Conservation (phyloP, 176 grass and related monocot species). For the Melocanna baccifera region DNA sequence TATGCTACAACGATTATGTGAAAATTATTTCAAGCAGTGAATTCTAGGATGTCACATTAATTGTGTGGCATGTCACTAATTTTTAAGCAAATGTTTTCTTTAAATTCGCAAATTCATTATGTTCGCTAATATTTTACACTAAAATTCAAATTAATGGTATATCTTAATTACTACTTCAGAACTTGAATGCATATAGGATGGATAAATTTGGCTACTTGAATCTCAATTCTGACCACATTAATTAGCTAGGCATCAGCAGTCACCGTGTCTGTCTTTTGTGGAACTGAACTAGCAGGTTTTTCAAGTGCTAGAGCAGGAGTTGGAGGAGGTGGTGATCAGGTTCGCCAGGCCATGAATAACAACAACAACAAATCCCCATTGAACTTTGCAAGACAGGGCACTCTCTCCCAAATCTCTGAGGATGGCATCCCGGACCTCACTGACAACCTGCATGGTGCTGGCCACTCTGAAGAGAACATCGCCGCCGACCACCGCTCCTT, state of each 20-base stretch:
- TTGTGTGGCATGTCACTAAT: not conserved
- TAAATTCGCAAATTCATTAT: not conserved
- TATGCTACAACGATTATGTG: not conserved
- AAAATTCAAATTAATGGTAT: not conserved
- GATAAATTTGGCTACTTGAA: not conserved
- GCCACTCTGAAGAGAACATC: slow-evolving; percentile 33
- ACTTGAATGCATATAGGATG: not conserved
- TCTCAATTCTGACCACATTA: not conserved
- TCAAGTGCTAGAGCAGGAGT: slow-evolving; percentile 24
- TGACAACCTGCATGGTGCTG: slow-evolving; percentile 26
- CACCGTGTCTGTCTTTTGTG: not conserved
- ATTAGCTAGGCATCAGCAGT: not conserved
- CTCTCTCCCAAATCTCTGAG: slow-evolving; percentile 69
- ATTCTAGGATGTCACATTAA: not conserved
- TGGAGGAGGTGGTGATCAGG: slow-evolving; percentile 15
- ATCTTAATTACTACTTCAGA: not conserved
- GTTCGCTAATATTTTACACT: not conserved
- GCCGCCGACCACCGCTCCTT: slow-evolving; percentile 21
- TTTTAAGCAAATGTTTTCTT: not conserved
- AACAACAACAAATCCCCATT: slow-evolving; percentile 49
- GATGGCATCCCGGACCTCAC: slow-evolving; percentile 46
- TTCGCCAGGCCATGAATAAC: slow-evolving; percentile 22
- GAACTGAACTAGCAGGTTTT: slow-evolving; percentile 27
- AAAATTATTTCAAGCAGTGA: not conserved
- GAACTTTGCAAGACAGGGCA: slow-evolving; percentile 46